phyloP scores from a whole-genome alignment of 1,139 yeast species.

The Yamadazyma friedrichii region DNA sequence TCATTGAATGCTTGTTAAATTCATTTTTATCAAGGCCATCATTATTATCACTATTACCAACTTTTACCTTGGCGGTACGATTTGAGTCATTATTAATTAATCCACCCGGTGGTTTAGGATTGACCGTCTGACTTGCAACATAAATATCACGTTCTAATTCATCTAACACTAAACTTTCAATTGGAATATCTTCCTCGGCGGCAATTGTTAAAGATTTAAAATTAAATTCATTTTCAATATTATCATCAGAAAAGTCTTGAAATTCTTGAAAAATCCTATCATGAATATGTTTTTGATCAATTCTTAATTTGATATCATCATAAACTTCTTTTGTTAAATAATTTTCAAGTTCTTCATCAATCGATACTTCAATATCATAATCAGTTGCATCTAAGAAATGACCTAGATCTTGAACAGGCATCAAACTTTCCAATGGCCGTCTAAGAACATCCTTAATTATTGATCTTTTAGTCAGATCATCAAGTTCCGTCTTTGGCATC shows the following conservation, averaged over 20 bases:
- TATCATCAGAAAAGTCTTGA: neutral
- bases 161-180: neutral
- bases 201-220: slow-evolving; percentile 1
- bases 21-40: too few species aligned
- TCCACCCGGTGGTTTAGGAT: too few species aligned
- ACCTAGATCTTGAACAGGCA: slow-evolving; percentile 8
- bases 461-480: neutral
- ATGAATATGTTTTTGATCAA: neutral
- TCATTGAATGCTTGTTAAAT: too few species aligned
- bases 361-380: slow-evolving; percentile 5
- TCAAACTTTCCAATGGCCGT: slow-evolving; percentile 7
- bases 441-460: slow-evolving; percentile 4
- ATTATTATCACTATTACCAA: too few species aligned
- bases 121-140: too few species aligned
- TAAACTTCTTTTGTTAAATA: neutral
- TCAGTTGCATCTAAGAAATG: slow-evolving; percentile 7
- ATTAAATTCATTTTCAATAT: neutral
- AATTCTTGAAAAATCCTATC: slow-evolving; percentile 2
- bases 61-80: too few species aligned
- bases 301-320: neutral
- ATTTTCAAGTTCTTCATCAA: slow-evolving; percentile 5
- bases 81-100: too few species aligned
- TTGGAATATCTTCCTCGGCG: neutral
- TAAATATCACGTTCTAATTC: slow-evolving; percentile 1
- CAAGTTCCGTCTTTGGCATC: slow-evolving; percentile 2